Evolutionary conservation across 2,329 filamentous ascomycete genomes (phyloP).

Genomic region (Neoarthrinium moseri): DNA sequence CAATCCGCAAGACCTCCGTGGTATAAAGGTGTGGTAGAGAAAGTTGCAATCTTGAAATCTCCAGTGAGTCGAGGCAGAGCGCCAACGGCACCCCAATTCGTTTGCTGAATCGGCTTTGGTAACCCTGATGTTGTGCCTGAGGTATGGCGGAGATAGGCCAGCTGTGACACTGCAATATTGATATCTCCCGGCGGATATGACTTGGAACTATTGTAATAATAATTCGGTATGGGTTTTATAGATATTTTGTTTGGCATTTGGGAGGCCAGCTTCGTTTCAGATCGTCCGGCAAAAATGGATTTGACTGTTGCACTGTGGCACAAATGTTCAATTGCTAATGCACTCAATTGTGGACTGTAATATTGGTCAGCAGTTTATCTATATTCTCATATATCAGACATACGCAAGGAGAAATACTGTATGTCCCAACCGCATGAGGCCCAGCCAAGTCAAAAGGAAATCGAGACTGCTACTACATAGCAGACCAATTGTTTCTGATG

Average conservation of each 20-base stretch:
- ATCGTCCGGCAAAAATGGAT: constrained; percentile 44
- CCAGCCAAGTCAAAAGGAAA: constrained; percentile 61
- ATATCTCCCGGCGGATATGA: too few relatives aligned
- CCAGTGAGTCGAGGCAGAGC: constrained; percentile 33
- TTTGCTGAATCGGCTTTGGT: constrained; percentile 62
- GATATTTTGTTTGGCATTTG: constrained; percentile 13
- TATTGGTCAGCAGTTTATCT: constrained; percentile 8
- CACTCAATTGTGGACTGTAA: constrained; percentile 43
- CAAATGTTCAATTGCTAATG: constrained; percentile 49
- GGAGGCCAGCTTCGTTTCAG: constrained; percentile 6
- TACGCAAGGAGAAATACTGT: constrained; percentile 57
- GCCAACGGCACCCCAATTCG: constrained; percentile 52
- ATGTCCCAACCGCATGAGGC: constrained; percentile 53
- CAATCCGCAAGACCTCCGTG: constrained; percentile 65
- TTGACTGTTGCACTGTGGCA: constrained; percentile 43
- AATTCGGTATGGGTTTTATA: constrained; percentile 14
- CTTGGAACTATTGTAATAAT: not conserved
- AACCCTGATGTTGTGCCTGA: constrained; percentile 64
- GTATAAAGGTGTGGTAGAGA: constrained; percentile 65
- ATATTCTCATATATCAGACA: constrained; percentile 16
- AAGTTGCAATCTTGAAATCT: constrained; percentile 42
- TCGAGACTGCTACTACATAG: constrained; percentile 55
- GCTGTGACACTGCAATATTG: constrained; percentile 21
- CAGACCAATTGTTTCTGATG: constrained; percentile 40
- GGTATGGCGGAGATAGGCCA: constrained; percentile 61